Percentiles rank a stretch among this genome's conserved stretches.
Conservation (phyloP, 768 basidiomycete genomes). For the Serendipita sp. region DNA sequence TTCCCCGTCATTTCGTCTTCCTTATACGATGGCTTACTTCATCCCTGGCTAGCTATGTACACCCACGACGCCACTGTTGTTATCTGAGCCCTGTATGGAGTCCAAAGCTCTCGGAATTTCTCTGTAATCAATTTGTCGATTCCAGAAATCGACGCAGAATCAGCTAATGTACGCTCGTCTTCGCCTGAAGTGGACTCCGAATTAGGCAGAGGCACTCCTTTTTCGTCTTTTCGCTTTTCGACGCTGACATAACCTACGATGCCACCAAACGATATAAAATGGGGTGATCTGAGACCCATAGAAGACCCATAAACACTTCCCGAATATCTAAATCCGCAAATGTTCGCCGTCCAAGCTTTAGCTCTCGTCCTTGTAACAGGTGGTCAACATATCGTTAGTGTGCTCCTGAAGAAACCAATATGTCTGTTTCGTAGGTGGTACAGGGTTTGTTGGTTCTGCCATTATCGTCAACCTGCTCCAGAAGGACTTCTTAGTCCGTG, state of each 20-base stretch:
- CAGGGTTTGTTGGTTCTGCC: slow-evolving; percentile 8
- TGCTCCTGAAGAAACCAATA: no score
- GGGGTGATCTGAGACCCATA: neutral
- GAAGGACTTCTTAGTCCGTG: slow-evolving; percentile 21
- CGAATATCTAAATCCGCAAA: neutral
- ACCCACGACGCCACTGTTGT: no score
- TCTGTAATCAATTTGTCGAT: no score
- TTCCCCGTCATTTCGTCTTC: no score
- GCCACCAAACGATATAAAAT: neutral
- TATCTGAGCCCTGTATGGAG: neutral
- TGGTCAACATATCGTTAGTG: neutral
- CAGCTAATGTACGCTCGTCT: neutral
- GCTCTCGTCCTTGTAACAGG: neutral
- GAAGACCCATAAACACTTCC: neutral
- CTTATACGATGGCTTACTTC: no score
- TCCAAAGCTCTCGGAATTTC: no score
- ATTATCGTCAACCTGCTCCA: slow-evolving; percentile 14
- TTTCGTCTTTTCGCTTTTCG: no score
- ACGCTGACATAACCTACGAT: neutral
- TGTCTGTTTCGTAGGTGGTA: no score
- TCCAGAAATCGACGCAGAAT: neutral
- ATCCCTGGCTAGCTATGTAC: no score
- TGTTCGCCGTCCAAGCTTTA: neutral
- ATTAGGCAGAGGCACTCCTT: neutral
- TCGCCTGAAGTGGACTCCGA: neutral